Conservation (phyloP, 352 stramenopile species). For the Pythium folliculosum region DNA sequence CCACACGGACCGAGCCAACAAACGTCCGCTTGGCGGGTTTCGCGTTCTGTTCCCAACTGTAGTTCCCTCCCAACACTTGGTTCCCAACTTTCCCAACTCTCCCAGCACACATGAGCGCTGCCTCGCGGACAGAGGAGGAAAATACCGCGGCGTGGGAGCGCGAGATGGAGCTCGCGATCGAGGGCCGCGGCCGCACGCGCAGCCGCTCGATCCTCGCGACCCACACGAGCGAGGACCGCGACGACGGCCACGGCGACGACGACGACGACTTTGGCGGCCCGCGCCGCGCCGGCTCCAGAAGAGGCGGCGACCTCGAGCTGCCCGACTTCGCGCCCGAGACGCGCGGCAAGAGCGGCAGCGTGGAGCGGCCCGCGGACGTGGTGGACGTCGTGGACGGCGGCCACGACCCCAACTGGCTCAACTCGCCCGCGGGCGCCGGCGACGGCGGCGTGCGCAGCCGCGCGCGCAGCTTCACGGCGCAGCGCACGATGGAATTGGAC, state of each 20-base stretch:
- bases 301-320: conserved; percentile 22
- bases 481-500: conserved; percentile 38
- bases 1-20: neutral
- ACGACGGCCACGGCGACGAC: conserved; percentile 7
- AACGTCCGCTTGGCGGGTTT: neutral
- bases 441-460: conserved; percentile 31
- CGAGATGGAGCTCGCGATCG: conserved; percentile 82
- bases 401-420: conserved; percentile 40
- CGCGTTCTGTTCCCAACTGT: neutral
- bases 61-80: neutral
- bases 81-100: neutral
- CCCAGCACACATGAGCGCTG: conserved; percentile 2
- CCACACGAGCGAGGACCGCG: conserved; percentile 38
- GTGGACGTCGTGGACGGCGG: conserved; percentile 39
- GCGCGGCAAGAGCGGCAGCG: conserved; percentile 23
- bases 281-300: conserved; percentile 6
- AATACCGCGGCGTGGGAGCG: conserved; percentile 64
- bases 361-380: conserved; percentile 32
- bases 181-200: conserved; percentile 69
- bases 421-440: conserved; percentile 22
- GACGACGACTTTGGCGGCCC: neutral
- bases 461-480: conserved; percentile 55
- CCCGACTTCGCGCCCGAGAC: neutral
- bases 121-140: conserved; percentile 40
- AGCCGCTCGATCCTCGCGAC: conserved; percentile 78